Conservation (phyloP, 2,329 filamentous ascomycete genomes). For the Monosporascus sp. region DNA sequence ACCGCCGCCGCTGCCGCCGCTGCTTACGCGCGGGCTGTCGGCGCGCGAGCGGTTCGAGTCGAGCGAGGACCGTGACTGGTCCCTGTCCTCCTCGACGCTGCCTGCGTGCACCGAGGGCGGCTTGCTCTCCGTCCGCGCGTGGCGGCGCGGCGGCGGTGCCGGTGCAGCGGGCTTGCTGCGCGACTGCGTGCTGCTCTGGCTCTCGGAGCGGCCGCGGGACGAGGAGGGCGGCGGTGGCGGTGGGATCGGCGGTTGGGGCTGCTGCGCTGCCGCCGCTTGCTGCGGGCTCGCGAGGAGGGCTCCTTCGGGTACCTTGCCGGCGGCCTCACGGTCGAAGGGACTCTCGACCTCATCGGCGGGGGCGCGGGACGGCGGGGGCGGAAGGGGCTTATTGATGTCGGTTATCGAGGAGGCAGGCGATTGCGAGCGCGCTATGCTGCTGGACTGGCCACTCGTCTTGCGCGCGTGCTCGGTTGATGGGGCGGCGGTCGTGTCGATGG, state of each 20-base stretch:
- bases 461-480: constrained; percentile 10
- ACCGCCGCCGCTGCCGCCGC: constrained; percentile 2
- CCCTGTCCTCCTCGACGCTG: constrained; percentile 30
- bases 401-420: constrained; percentile 34
- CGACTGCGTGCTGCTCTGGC: constrained; percentile 23
- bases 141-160: constrained; percentile 45
- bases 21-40: constrained; percentile 37
- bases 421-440: constrained; percentile 21
- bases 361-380: constrained; percentile 44
- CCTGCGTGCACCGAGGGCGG: constrained; percentile 11
- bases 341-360: constrained; percentile 44
- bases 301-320: constrained; percentile 44
- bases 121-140: constrained; percentile 41
- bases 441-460: constrained; percentile 11
- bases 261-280: background rate
- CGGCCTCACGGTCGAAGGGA: constrained; percentile 48
- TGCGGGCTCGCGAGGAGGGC: background rate
- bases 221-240: constrained; percentile 35
- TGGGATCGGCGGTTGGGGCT: constrained; percentile 21
- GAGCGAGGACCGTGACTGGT: constrained; percentile 40
- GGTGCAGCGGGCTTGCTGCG: constrained; percentile 43
- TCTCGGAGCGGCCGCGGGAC: constrained; percentile 25
- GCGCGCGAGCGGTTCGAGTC: constrained; percentile 44
- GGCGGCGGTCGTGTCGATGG: constrained; percentile 14
- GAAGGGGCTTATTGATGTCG: constrained; percentile 58